Base-by-base conservation (phyloP, 2,329 filamentous ascomycete species). In the Westerdykella aurantiaca region DNA sequence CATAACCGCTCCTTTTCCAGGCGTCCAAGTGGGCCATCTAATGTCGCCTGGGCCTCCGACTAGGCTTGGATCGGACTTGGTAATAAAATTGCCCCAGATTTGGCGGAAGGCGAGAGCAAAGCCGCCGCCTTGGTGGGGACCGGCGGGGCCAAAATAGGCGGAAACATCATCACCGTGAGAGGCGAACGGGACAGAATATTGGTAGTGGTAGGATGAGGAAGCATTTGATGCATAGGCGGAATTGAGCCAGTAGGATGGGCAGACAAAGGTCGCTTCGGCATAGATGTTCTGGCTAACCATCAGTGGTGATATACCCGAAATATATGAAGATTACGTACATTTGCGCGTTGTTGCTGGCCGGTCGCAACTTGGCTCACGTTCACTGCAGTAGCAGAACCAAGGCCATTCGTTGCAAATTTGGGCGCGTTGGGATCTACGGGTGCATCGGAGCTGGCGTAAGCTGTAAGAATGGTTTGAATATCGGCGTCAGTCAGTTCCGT, bases 191-290 rank as follows among this genome's bases (percentile, higher is more conserved):
- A 56, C 42, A 1, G 51, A 54, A 49, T 54, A 59, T 37, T 56
- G 51, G 40, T 55, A 56, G 18, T 51, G 50, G 41, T 52, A 57
- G 13, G 34, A 33, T 5, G n/a, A 16, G 33, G 33, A 14, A 13
- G n/a, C 7, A 3, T 16, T 14, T 3, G 17, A 18, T 9, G 33
- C n/a, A 47, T 55, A 80, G 3, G 74, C 75, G 31, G 72, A 66
- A 2, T 72, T 71, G 43, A 80, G 61, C 77, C 76, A 80, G 58
- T 80, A 79, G 0, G 73, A 70, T 0, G 77, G 73, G 54, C 79
- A 81, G 35, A 75, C 67, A 47, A 80, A 80, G 2, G 74, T 76
- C 1, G 72, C 67, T 57, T 82, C 78, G 34, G 72, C 75, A 48
- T 74, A 76, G 38, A 81, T 72, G 53, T 78, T 76, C 45, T 29